Base-by-base conservation (phyloP, 345 rosid species). In the Eucalyptus lansdowneana region DNA sequence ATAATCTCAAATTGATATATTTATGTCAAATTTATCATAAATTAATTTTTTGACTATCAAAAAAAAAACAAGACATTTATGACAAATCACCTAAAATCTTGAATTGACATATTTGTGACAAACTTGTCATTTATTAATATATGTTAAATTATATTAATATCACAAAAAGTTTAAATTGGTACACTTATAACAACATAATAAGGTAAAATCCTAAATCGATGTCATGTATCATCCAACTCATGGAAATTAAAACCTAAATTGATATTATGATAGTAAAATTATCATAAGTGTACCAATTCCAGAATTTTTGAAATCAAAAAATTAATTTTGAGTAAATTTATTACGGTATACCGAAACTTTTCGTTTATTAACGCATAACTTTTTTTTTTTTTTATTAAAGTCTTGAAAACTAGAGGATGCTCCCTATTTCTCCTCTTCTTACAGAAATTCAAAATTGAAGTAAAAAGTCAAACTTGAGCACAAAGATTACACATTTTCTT, bases 311-410 rank as follows among this genome's bases (percentile, higher is more conserved):
- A 9, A 56, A 0, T 9, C 1, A 10, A 24, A 24, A 24, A 56
- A 24, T 10, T 9, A 56, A 25, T 56, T 24, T 24, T 0, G 0
- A 0, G 2, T 56, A 56, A 56, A 56, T 24, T 56, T 56, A 56
- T 56, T 0, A 9, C 0, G 4, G 1, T 24, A 25, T 4, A 24
- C 0, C 6, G 1, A 56, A 9, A 10, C 2, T 56, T 24, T 56
- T 24, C 1, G 2, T 56, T 9, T 24, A 24, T 24, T 24, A 24
- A 24, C 6, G 0, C 6, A n/a, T n/a, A n/a, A n/a, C n/a, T n/a
- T n/a, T n/a, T n/a, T n/a, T n/a, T n/a, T 56, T 56, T 4, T 56
- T 24, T 24, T 13, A 76, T 76, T 50, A 50, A 50, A 50, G 85
- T 21, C 15, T 11, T 76, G 16, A 19, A 11, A 37, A 72, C 81